Evolutionary conservation across 352 stramenopile genomes (phyloP).

Genomic region (Phytopythium aichiense): DNA sequence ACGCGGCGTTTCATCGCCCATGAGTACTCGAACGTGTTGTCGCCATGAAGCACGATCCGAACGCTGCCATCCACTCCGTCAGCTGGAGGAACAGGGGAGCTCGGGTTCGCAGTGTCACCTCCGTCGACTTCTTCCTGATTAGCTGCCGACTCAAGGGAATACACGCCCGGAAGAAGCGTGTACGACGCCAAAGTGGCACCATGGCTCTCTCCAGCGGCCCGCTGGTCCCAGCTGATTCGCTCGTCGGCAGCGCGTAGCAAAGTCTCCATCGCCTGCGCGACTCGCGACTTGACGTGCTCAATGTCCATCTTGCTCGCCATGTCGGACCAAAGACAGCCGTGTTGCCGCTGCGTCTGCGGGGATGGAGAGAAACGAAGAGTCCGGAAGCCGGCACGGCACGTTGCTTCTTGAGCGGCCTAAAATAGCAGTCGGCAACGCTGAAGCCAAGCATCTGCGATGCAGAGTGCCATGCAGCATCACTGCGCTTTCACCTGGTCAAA

Average conservation of each 20-base stretch:
- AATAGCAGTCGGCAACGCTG: background rate
- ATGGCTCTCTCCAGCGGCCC: background rate
- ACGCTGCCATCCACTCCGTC: constrained; percentile 33
- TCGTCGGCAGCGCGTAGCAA: constrained; percentile 55
- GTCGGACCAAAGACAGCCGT: background rate
- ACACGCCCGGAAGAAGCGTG: constrained; percentile 62
- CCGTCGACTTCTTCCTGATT: background rate
- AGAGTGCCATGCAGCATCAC: background rate
- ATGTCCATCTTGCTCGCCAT: constrained; percentile 29
- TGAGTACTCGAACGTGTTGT: constrained; percentile 80
- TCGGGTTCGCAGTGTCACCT: background rate
- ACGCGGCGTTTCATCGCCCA: constrained; percentile 58
- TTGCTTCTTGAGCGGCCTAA: background rate
- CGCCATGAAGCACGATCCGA: constrained; percentile 58
- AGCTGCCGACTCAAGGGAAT: constrained; percentile 11
- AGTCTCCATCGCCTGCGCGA: constrained; percentile 54
- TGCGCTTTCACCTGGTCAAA: background rate
- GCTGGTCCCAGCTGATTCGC: constrained; percentile 53
- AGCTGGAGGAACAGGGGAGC: background rate
- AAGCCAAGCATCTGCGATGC: background rate
- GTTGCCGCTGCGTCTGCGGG: background rate
- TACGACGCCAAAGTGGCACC: constrained; percentile 19
- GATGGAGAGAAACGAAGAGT: background rate
- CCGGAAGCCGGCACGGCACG: background rate
- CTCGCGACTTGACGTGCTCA: constrained; percentile 44